These are phyloP conservation scores for Phytophthora boehmeriae DNA, from an alignment of 352 stramenopile genomes.

Conservation along the genomic window DNA sequence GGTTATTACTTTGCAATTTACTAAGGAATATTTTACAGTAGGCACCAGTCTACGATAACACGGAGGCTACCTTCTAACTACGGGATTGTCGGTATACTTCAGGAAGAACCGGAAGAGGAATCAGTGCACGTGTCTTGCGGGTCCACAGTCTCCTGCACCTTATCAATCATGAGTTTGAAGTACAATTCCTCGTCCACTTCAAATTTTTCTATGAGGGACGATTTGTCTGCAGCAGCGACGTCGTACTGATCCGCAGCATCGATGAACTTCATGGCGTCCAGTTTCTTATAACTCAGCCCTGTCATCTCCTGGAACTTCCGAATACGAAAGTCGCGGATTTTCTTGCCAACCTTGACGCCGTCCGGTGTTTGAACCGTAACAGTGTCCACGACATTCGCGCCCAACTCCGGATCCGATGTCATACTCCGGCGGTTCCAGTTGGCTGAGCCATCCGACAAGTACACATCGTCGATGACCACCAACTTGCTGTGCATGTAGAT, in stretches of 20 bases:
- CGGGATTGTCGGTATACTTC: too few relatives aligned
- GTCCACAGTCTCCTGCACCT: constrained; percentile 9
- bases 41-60: too few relatives aligned
- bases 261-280: constrained; percentile 50
- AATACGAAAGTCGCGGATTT: constrained; percentile 55
- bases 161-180: constrained; percentile 10
- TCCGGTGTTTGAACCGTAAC: constrained; percentile 28
- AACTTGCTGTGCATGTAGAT: constrained; percentile 65
- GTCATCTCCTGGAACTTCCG: constrained; percentile 68
- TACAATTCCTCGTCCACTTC: constrained; percentile 23
- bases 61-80: too few relatives aligned
- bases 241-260: constrained; percentile 42
- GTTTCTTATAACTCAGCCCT: constrained; percentile 35
- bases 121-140: constrained; percentile 14
- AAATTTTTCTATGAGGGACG: constrained; percentile 37
- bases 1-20: too few relatives aligned
- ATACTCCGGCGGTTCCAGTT: constrained; percentile 76
- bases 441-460: constrained; percentile 46
- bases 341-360: constrained; percentile 31
- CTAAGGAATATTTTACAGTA: too few relatives aligned
- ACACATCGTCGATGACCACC: constrained; percentile 66
- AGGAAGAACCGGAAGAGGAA: not conserved
- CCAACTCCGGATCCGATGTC: constrained; percentile 59
- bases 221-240: constrained; percentile 16
- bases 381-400: constrained; percentile 51